Evolutionary conservation across 1,139 yeast species (phyloP).

Genomic region (Hemisphaericaspora lyxosophila): DNA sequence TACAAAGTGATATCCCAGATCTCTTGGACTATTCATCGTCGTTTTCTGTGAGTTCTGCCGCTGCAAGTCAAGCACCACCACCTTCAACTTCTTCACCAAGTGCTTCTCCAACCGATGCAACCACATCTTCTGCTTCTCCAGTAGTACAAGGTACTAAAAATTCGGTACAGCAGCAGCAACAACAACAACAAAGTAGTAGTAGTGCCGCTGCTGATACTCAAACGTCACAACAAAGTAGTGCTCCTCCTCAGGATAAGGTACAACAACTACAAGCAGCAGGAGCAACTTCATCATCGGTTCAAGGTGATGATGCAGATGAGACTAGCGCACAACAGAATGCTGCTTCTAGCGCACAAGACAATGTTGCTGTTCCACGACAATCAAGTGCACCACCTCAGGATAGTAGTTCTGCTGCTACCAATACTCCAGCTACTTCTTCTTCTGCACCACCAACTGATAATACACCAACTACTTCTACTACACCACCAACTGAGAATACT

Average conservation of each 20-base stretch:
- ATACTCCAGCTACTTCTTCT: constrained; percentile 2
- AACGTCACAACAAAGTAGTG: no score
- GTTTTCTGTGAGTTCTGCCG: background rate
- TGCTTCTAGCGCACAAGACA: no score
- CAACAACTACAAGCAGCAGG: background rate
- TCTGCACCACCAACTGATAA: constrained; percentile 2
- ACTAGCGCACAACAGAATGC: background rate
- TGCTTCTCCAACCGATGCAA: background rate
- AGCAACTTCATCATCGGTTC: background rate
- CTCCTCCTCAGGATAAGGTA: no score
- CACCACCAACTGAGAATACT: constrained; percentile 5
- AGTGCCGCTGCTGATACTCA: no score
- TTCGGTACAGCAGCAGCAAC: background rate
- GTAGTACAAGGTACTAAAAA: background rate
- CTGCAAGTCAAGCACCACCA: background rate
- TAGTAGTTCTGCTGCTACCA: background rate
- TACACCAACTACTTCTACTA: constrained; percentile 2
- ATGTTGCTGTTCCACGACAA: background rate
- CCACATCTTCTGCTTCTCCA: background rate
- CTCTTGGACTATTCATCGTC: background rate
- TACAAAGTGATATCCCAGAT: constrained; percentile 2
- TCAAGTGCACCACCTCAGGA: background rate
- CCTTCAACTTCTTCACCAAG: background rate
- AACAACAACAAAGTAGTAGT: background rate
- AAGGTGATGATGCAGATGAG: background rate